These are phyloP conservation scores for Mycena filopes DNA, from an alignment of 768 basidiomycete genomes.

Conservation along the genomic window DNA sequence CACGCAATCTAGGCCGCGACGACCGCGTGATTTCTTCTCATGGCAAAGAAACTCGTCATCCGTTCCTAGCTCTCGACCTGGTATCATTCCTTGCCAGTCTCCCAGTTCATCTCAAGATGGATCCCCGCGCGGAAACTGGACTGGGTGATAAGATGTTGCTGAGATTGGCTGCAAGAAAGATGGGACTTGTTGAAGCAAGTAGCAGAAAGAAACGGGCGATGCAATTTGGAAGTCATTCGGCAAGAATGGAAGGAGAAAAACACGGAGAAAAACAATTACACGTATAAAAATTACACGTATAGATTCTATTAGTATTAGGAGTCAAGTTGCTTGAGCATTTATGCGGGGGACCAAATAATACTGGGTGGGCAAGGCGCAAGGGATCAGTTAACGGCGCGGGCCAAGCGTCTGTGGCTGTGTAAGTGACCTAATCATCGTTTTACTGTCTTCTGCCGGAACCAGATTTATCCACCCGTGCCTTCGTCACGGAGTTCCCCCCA, in stretches of 20 bases:
- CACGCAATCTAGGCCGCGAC: slow-evolving; percentile 92
- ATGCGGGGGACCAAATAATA: too few species aligned
- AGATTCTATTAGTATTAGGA: too few species aligned
- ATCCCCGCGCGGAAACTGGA: slow-evolving; percentile 79
- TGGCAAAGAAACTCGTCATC: slow-evolving; percentile 93
- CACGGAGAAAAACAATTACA: too few species aligned
- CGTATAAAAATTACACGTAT: too few species aligned
- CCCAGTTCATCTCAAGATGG: slow-evolving; percentile 85
- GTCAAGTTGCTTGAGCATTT: too few species aligned
- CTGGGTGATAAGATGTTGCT: slow-evolving; percentile 91
- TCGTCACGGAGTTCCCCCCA: too few species aligned
- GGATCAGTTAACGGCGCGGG: too few species aligned
- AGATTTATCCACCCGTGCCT: too few species aligned
- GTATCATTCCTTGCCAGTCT: slow-evolving; percentile 81
- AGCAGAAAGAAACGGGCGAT: slow-evolving; percentile 90
- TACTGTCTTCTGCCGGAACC: too few species aligned
- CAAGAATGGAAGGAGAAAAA: slow-evolving; percentile 79
- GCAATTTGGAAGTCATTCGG: slow-evolving; percentile 95
- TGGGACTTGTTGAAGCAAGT: slow-evolving; percentile 84
- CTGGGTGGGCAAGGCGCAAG: too few species aligned
- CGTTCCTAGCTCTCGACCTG: slow-evolving; percentile 85
- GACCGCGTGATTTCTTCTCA: slow-evolving; percentile 93
- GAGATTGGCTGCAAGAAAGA: slow-evolving; percentile 70
- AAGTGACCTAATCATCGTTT: too few species aligned
- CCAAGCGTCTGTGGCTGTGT: too few species aligned